These are phyloP conservation scores for Dioszegia crocea DNA, from an alignment of 768 basidiomycete species.

Conservation along the genomic window DNA sequence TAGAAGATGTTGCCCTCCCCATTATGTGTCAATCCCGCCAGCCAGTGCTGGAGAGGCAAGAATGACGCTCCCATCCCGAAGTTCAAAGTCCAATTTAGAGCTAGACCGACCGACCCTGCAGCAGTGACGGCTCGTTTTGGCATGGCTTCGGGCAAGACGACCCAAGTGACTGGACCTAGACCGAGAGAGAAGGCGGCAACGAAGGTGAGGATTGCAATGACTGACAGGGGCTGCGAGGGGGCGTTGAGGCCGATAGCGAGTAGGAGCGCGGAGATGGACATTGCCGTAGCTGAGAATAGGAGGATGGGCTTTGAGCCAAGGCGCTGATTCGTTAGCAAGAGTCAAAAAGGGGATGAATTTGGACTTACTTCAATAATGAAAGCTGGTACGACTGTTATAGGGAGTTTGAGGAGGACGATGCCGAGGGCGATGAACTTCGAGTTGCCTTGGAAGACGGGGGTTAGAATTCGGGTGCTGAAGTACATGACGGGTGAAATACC, in stretches of 20 bases:
- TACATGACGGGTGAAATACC: slow-evolving; percentile 64
- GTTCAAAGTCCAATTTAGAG: slow-evolving; percentile 55
- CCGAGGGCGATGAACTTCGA: slow-evolving; percentile 77
- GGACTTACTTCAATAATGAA: slow-evolving; percentile 69
- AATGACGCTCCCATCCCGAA: slow-evolving; percentile 37
- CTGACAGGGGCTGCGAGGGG: slow-evolving; percentile 57
- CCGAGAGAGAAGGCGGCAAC: slow-evolving; percentile 86
- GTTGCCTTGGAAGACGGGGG: slow-evolving; percentile 65
- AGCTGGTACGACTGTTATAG: slow-evolving; percentile 67
- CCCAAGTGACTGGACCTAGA: slow-evolving; percentile 87
- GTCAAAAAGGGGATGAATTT: background rate
- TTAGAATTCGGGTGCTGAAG: slow-evolving; percentile 84
- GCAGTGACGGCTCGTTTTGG: slow-evolving; percentile 73
- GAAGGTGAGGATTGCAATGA: slow-evolving; percentile 66
- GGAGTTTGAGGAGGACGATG: slow-evolving; percentile 70
- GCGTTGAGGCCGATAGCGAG: slow-evolving; percentile 54
- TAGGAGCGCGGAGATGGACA: slow-evolving; percentile 65
- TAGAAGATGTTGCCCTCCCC: slow-evolving; percentile 40
- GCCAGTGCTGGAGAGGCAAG: slow-evolving; percentile 29
- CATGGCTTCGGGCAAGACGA: slow-evolving; percentile 84
- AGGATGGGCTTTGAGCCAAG: slow-evolving; percentile 69
- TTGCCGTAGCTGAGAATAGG: slow-evolving; percentile 64
- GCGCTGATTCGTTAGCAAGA: slow-evolving; percentile 53
- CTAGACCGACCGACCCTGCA: slow-evolving; percentile 68
- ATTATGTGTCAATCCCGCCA: slow-evolving; percentile 20